Base-by-base conservation (phyloP, 805 yeast genomes). In the Metschnikowia shivogae region DNA sequence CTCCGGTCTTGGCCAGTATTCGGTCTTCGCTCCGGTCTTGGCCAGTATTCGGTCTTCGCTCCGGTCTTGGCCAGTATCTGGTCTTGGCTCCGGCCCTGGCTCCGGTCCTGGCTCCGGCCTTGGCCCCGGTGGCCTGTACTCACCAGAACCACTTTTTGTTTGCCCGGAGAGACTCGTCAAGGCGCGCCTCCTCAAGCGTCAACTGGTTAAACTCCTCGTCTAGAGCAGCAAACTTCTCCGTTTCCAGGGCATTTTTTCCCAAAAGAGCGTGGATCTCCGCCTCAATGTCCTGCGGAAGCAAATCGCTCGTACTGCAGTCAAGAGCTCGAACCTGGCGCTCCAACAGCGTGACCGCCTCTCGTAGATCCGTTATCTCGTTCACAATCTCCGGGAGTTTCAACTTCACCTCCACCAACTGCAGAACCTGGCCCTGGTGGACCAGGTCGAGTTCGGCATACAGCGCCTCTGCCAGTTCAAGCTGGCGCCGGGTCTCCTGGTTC, bases 381-480 rank as follows among this genome's bases (percentile, higher is more conserved):
- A 76, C 71, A 22, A 92, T 62, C 29, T 84, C 83, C 2, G 95
- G 96, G 22, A 86, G 72, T 43, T 73, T 77, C 34, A 90, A 78
- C 57, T 93, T 82, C 33, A 86, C 84, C 51, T 80, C 80, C 29
- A 92, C 89, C 82, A 93, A 80, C 53, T 82, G 88, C 64, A 90
- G 92, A 4, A 96, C 95, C 63, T 93, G 97, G 58, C 90, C 97
- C 48, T 79, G 73, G 59, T 87, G 89, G 47, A 92, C 68, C 1
- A 79, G 68, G 3, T 84, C 78, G 57, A 82, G 82, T 19, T 83
- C 77, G 13, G 81, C 72, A n/a, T 39, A 31, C 22, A 22, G 42
- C 22, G 17, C 26, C 62, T 89, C 96, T 32, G 89, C 71, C 47
- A 80, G 76, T 57, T 86, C 76, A 42, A 89, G 82, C 52, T 87